phyloP scores from a whole-genome alignment of 140 eudicot genomes.

The Flaveria floridana region DNA sequence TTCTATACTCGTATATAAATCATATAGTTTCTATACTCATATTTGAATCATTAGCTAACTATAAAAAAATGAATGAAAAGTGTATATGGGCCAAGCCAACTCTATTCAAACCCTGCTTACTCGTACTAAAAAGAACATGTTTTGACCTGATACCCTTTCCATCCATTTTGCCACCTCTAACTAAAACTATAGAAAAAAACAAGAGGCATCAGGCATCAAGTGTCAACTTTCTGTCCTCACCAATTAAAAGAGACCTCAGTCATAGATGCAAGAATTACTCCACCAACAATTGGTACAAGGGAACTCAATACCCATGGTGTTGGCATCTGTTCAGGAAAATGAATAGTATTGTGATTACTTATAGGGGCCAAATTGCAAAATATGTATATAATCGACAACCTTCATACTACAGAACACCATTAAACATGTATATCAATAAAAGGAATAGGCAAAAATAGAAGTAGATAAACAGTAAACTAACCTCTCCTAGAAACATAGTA shows the following conservation, averaged over 20 bases:
- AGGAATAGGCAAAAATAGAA: neutral
- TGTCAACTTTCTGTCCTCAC: constrained; percentile 42
- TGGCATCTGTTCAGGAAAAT: constrained; percentile 52
- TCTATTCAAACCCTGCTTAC: neutral
- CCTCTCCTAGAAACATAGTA: constrained; percentile 93
- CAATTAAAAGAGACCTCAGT: constrained; percentile 96
- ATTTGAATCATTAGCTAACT: neutral
- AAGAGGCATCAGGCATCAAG: neutral
- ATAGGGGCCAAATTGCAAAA: neutral
- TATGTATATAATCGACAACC: constrained; percentile 2
- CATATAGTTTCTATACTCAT: neutral
- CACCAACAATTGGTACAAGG: constrained; percentile 90
- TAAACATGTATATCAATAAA: constrained; percentile 11
- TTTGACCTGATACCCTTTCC: neutral
- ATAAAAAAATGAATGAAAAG: neutral
- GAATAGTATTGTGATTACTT: neutral
- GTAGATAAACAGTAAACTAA: constrained; percentile 28
- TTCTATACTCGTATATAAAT: neutral
- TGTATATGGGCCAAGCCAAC: neutral
- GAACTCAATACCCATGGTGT: constrained; percentile 74
- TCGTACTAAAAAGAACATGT: neutral
- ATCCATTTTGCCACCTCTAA: constrained; percentile 1
- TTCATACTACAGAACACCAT: constrained; percentile 7
- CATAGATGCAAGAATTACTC: constrained; percentile 88
- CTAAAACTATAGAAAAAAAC: neutral